phyloP scores from a whole-genome alignment of 2,329 filamentous ascomycete genomes.

The Pseudophaeomoniella oleicola region DNA sequence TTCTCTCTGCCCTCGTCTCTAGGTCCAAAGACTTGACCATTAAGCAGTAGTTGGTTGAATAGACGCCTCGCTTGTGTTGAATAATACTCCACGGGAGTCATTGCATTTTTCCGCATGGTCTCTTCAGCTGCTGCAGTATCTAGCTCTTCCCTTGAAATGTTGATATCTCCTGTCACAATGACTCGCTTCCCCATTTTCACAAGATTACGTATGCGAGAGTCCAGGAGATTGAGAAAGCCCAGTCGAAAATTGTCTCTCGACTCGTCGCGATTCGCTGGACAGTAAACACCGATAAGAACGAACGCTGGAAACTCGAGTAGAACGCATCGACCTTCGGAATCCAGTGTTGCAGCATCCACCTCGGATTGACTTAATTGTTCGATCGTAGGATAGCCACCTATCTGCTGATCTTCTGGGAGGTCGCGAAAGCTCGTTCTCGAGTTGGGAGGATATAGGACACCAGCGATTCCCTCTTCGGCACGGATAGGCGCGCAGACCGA shows the following conservation, averaged over 20 bases:
- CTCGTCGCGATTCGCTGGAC: slow-evolving; percentile 78
- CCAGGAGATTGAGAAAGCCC: slow-evolving; percentile 65
- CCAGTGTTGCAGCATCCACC: slow-evolving; percentile 58
- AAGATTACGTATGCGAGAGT: slow-evolving; percentile 74
- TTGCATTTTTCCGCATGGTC: slow-evolving; percentile 52
- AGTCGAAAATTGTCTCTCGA: slow-evolving; percentile 68
- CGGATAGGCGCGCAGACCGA: slow-evolving; percentile 70
- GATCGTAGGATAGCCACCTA: slow-evolving; percentile 72
- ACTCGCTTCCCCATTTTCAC: slow-evolving; percentile 68
- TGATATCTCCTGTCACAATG: slow-evolving; percentile 75
- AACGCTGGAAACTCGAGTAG: slow-evolving; percentile 90
- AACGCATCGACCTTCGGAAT: slow-evolving; percentile 84
- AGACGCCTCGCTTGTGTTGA: slow-evolving; percentile 57
- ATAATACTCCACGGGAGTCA: slow-evolving; percentile 58
- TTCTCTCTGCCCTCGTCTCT: slow-evolving; percentile 55
- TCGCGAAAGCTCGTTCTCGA: slow-evolving; percentile 59
- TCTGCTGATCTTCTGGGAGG: slow-evolving; percentile 57
- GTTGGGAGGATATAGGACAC: slow-evolving; percentile 59
- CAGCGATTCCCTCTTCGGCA: slow-evolving; percentile 88
- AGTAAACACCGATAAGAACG: slow-evolving; percentile 83
- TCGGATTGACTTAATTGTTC: slow-evolving; percentile 48
- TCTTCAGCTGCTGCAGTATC: slow-evolving; percentile 67
- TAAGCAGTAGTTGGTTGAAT: slow-evolving; percentile 73
- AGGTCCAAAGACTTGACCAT: slow-evolving; percentile 51
- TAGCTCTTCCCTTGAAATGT: slow-evolving; percentile 54